Conservation (phyloP, 345 rosid genomes). For the Euclidium syriacum region DNA sequence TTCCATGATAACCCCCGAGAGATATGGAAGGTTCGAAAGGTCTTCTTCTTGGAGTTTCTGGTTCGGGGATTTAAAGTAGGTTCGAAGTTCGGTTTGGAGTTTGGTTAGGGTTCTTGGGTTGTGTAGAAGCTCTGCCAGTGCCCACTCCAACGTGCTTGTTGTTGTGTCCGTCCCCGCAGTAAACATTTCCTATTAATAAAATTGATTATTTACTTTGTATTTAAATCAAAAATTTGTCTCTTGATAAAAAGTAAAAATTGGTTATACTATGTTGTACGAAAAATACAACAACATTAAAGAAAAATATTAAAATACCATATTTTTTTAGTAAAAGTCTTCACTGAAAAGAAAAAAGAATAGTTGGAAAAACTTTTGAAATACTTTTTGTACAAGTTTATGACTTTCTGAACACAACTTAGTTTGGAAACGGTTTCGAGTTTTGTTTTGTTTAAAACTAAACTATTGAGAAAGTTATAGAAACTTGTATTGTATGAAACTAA, state of each 20-base stretch:
- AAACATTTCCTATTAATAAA: conserved; percentile 57
- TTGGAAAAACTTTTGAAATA: no score
- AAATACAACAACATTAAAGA: no score
- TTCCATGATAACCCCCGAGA: conserved; percentile 66
- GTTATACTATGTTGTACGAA: no score
- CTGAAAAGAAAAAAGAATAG: no score
- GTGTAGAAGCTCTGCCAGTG: conserved; percentile 70
- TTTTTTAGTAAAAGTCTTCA: no score
- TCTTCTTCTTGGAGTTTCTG: conserved; percentile 53
- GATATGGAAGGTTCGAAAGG: conserved; percentile 52
- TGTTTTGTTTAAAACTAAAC: no score
- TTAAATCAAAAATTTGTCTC: not conserved
- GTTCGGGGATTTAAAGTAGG: conserved; percentile 14
- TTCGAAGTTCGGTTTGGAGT: conserved; percentile 57
- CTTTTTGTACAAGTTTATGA: no score
- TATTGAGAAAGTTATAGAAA: no score
- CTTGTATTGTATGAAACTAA: no score
- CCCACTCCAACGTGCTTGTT: conserved; percentile 85
- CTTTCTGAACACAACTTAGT: no score
- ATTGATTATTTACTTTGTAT: not conserved
- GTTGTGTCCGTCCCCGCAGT: conserved; percentile 86
- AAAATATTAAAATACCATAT: no score
- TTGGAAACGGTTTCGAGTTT: no score
- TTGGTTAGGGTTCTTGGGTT: conserved; percentile 40
- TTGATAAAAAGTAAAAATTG: not conserved